Conservation (phyloP, 441 rosid species). For the Adansonia rubrostipa region DNA sequence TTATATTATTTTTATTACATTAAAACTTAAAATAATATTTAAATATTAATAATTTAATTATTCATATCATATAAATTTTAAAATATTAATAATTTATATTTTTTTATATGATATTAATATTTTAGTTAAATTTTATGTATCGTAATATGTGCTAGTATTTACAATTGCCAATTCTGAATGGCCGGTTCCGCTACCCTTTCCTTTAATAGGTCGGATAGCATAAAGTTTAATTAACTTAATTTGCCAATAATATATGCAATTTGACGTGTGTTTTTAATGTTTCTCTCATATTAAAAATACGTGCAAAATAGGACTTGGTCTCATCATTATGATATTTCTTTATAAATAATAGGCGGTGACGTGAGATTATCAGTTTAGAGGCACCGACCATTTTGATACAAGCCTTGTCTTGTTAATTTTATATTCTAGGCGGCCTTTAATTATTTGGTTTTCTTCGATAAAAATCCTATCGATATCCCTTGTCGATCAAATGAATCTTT, state of each 20-base stretch:
- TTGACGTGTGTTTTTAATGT: background rate
- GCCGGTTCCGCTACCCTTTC: background rate
- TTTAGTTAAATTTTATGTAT: too few species aligned
- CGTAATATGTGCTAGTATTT: too few species aligned
- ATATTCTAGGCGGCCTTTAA: background rate
- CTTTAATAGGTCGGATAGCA: background rate
- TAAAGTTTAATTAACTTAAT: background rate
- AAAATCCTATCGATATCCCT: background rate
- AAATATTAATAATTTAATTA: too few species aligned
- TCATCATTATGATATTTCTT: background rate
- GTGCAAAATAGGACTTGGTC: background rate
- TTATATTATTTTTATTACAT: too few species aligned
- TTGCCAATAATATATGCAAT: background rate
- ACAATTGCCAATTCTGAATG: background rate
- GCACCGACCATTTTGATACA: conserved; percentile 19
- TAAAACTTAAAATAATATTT: too few species aligned
- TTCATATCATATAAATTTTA: background rate
- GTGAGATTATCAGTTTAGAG: background rate
- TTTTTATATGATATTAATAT: too few species aligned
- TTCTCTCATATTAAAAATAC: background rate
- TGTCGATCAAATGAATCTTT: background rate
- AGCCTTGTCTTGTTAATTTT: background rate
- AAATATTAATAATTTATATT: too few species aligned
- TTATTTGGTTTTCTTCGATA: background rate
- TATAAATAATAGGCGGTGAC: conserved; percentile 5